Evolutionary conservation across 192 early-diverging fungal genomes (phyloP).

Genomic region (Backusella westeae): DNA sequence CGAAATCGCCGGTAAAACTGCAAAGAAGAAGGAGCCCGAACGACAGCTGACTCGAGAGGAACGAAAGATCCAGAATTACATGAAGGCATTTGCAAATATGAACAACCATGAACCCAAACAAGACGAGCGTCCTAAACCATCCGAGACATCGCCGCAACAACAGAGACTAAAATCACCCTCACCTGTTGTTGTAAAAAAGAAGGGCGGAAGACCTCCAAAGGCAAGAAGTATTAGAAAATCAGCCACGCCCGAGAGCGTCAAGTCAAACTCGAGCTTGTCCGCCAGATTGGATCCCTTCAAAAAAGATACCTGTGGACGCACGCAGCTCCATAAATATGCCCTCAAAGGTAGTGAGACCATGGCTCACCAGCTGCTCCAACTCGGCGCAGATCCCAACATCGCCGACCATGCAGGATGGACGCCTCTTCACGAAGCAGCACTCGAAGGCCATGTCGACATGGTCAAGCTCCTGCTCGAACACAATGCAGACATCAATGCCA

Average conservation of each 20-base stretch:
- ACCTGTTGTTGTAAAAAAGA: not conserved
- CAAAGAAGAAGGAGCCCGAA: constrained; percentile 2
- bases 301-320: constrained; percentile 61
- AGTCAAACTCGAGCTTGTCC: not conserved
- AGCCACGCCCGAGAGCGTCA: not conserved
- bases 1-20: constrained; percentile 1
- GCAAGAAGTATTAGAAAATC: not conserved
- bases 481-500: constrained; percentile 56
- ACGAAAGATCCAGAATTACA: constrained; percentile 62
- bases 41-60: constrained; percentile 58
- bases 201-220: not conserved
- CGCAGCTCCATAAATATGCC: constrained; percentile 62
- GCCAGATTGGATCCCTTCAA: constrained; percentile 39
- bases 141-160: not conserved
- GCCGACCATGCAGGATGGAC: constrained; percentile 65
- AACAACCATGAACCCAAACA: constrained; percentile 28
- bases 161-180: not conserved
- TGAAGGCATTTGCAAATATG: constrained; percentile 57
- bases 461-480: constrained; percentile 46
- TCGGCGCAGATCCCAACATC: constrained; percentile 59
- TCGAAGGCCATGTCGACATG: constrained; percentile 49
- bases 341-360: constrained; percentile 52
- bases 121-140: not conserved
- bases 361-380: constrained; percentile 47
- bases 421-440: constrained; percentile 64